Evolutionary conservation across 257 asterid species (phyloP), one percentile per base, ranked within the genome.

Genomic region (Hygrophila difformis): DNA sequence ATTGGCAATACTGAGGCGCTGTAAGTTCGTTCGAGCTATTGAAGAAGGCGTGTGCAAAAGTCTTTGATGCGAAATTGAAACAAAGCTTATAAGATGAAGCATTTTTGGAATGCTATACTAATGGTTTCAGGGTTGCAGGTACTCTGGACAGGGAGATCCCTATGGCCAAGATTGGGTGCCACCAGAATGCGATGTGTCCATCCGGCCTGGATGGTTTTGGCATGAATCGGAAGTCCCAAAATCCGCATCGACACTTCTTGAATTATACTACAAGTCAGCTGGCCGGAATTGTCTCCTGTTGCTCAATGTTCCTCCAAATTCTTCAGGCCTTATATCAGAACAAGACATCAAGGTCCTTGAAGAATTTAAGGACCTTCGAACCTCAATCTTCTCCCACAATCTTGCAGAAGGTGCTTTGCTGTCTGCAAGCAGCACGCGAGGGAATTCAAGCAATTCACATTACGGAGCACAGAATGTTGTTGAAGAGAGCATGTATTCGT

Each of bases 121-220:
- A 12, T 28, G 64, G 45, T 50, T 19, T n/a, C n/a, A n/a, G n/a
- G n/a, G n/a, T n/a, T n/a, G 65, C 70, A 86, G 99, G 53, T 86
- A 91, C 44, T 49, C 73, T 8, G 61, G 59, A n/a, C 60, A 68
- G 18, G 99, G 99, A 39, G 99, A 91, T 51, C 85, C 89, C 3
- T 67, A 34, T 3, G 96, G 99, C 40, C 89, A 61, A 6, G 96
- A 86, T 44, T 91, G 99, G 99, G 78, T 86, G 35, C 95, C 96
- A 34, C 78, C 98, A 36, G 94, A 79, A 42, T 91, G 98, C 39
- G 95, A 91, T 24, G 94, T 91, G 40, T 91, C 98, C 1, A 86
- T 91, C 61, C 72, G 96, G 44, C 71, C 87, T 0, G 95, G 95
- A 36, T 91, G 98, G 98, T 91, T 91, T 59, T 91, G 98, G 98